Base-by-base conservation (phyloP, 768 basidiomycete genomes). In the Exsudoporus frostii region DNA sequence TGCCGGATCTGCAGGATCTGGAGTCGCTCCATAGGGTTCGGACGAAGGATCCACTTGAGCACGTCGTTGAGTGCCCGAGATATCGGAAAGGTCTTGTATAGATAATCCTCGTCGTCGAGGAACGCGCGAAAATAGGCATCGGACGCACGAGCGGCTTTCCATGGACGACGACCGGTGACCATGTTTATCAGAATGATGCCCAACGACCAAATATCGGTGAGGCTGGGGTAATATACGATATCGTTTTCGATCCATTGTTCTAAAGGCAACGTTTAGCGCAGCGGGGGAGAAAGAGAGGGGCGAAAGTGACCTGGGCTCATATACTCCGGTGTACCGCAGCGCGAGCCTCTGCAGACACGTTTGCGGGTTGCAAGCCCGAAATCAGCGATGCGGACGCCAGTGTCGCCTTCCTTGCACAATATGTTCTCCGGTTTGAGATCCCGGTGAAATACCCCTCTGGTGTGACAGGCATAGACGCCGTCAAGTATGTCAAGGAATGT, bases 361-460 rank as follows among this genome's bases (percentile, higher is more conserved):
- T 71, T 68, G 45, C 70, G 72, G 7, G 80, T 85, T 0, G 83
- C 79, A 38, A 91, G 73, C 15, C 92, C 91, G 76, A 92, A 93
- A 69, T 93, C 91, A 7, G 87, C 83, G 45, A 92, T 74, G 51
- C 76, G 77, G 33, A 91, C 74, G 55, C 73, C 69, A 38, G 67
- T 63, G 15, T 85, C 84, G 46, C 69, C 82, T 63, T 67, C 71
- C 54, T 67, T 78, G 63, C 81, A 84, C 34, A 93, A 71, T 25
- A 92, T 76, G 66, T 86, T 91, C 66, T 92, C 92, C 1, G 91
- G 91, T 69, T 94, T 93, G 63, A 95, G 79, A 62, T 93, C 90
- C 24, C 91, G 86, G 70, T 94, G 92, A 64, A 80, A 91, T 56
- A 94, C 82, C 10, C 83, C 81, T 38, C 76, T 74, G 38, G 73